These are phyloP conservation scores for Nigrospora osmanthi DNA, from an alignment of 2,329 filamentous ascomycete genomes.

Conservation along the genomic window DNA sequence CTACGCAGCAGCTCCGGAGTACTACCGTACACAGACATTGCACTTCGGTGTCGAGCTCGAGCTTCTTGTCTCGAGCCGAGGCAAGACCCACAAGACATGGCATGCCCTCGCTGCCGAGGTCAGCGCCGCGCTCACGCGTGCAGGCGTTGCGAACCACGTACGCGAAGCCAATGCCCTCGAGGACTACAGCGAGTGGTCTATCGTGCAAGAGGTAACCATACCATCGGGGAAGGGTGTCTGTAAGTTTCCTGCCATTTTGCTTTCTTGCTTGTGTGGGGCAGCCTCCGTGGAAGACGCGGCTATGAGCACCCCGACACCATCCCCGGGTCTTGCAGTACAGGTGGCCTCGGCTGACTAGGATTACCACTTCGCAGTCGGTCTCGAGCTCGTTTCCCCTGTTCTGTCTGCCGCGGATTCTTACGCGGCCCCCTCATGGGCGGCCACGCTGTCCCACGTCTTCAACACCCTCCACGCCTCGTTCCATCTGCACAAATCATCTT, in stretches of 20 bases:
- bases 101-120: slow-evolving; percentile 24
- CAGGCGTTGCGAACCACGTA: slow-evolving; percentile 25
- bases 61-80: slow-evolving; percentile 23
- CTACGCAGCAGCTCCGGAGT: no score
- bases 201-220: slow-evolving; percentile 26
- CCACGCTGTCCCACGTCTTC: slow-evolving; percentile 23
- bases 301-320: no score
- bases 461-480: slow-evolving; percentile 15
- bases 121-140: slow-evolving; percentile 19
- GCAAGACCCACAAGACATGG: slow-evolving; percentile 23
- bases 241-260: slow-evolving; percentile 4
- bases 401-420: slow-evolving; percentile 13
- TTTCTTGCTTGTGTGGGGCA: background rate
- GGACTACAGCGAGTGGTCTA: slow-evolving; percentile 27
- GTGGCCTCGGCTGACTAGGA: no score
- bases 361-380: slow-evolving; percentile 12
- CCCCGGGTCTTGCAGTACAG: no score
- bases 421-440: slow-evolving; percentile 11
- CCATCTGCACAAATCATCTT: slow-evolving; percentile 11
- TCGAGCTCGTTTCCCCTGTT: slow-evolving; percentile 28
- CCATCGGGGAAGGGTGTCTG: slow-evolving; percentile 23
- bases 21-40: no score
- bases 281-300: background rate
- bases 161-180: slow-evolving; percentile 17
- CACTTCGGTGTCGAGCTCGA: slow-evolving; percentile 30